A percentile compares a stretch with the other conserved stretches of the same genome.
These are phyloP conservation scores for Hypomyces perniciosus DNA, from an alignment of 2,329 filamentous ascomycete species.

Conservation along the genomic window DNA sequence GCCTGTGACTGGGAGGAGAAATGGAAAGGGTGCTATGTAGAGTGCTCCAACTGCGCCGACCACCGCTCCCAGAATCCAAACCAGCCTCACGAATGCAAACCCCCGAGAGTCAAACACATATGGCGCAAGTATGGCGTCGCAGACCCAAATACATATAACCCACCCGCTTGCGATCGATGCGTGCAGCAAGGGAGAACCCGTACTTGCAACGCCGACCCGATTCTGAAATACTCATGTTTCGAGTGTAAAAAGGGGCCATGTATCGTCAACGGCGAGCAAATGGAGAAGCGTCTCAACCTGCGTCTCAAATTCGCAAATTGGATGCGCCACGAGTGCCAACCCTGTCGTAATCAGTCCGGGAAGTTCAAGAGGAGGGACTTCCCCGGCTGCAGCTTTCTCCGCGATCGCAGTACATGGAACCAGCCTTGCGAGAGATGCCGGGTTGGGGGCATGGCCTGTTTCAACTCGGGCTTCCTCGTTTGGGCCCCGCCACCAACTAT, in stretches of 20 bases:
- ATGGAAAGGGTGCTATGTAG: conserved; percentile 12
- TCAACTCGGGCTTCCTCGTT: conserved; percentile 14
- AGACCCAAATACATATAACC: conserved; percentile 12
- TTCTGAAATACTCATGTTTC: conserved; percentile 16
- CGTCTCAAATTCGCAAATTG: conserved; percentile 15
- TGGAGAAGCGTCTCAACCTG: conserved; percentile 14
- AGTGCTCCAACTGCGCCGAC: conserved; percentile 23
- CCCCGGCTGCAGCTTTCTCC: conserved; percentile 19
- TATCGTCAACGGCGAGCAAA: conserved; percentile 5
- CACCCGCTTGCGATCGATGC: conserved; percentile 15
- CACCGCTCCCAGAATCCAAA: conserved; percentile 11
- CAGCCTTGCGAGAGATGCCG: conserved; percentile 19
- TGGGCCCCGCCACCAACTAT: conserved; percentile 2
- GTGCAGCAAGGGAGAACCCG: too few species aligned
- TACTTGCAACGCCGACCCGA: conserved; percentile 20
- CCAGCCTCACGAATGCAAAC: conserved; percentile 11
- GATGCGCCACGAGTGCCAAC: conserved; percentile 21
- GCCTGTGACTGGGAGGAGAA: conserved; percentile 14
- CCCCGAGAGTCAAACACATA: conserved; percentile 1
- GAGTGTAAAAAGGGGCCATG: conserved; percentile 13
- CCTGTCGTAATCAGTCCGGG: conserved; percentile 14
- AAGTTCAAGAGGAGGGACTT: not conserved
- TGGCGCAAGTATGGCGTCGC: conserved; percentile 15
- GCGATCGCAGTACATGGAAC: conserved; percentile 16
- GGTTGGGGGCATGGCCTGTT: conserved; percentile 15